A percentile compares a stretch with the other conserved stretches of the same genome.
Evolutionary conservation across 331 rosid genomes (phyloP).

Genomic region (Ulmus americana): DNA sequence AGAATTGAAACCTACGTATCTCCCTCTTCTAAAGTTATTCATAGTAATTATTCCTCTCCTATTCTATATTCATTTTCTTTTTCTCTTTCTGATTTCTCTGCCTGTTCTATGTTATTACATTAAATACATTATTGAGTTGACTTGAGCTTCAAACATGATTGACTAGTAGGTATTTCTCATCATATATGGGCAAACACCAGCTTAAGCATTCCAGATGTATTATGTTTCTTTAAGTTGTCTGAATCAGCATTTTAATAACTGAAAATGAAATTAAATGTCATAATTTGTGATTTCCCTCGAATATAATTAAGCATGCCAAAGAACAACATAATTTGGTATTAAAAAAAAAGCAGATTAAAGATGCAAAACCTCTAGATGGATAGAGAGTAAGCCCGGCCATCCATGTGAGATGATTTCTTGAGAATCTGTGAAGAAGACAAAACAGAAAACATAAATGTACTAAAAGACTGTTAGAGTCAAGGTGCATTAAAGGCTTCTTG

Average conservation of each 20-base stretch:
- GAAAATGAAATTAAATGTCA: neutral
- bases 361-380: slow-evolving; percentile 69
- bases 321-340: slow-evolving; percentile 1
- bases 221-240: neutral
- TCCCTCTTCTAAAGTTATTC: no score
- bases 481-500: neutral
- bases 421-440: slow-evolving; percentile 48
- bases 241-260: neutral
- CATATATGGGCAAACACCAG: neutral
- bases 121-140: no score
- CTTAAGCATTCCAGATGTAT: neutral
- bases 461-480: neutral
- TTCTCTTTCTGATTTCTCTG: no score
- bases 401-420: slow-evolving; percentile 61
- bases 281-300: neutral
- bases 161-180: no score
- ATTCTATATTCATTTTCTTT: no score
- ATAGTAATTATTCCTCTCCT: no score
- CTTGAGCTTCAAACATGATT: no score
- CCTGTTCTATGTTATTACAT: no score
- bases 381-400: slow-evolving; percentile 83
- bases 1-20: no score
- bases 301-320: neutral
- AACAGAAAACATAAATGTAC: neutral
- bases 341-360: neutral